phyloP scores from a whole-genome alignment of 768 basidiomycete genomes.

The Imleria badia region DNA sequence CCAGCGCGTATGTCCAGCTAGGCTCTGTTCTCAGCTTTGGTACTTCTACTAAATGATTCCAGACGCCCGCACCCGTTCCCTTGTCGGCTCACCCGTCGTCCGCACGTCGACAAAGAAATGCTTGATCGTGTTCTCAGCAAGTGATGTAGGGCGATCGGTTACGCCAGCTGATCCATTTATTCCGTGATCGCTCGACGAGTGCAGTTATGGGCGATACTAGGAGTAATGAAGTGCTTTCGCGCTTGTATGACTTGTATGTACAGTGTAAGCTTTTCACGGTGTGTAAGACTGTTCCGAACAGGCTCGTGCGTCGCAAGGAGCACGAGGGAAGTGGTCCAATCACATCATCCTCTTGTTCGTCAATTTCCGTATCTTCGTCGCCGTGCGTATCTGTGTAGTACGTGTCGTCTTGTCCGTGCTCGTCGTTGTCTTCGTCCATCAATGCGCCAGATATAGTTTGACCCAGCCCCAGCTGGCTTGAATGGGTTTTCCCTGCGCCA shows the following conservation, averaged over 20 bases:
- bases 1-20: not conserved
- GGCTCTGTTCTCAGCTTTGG: not conserved
- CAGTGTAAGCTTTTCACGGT: too few relatives aligned
- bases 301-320: constrained; percentile 20
- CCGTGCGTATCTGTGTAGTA: constrained; percentile 27
- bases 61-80: not conserved
- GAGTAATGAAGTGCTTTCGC: too few relatives aligned
- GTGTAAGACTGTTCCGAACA: constrained; percentile 12
- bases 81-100: not conserved
- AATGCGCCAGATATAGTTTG: constrained; percentile 46
- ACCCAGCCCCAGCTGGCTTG: constrained; percentile 9
- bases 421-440: constrained; percentile 39
- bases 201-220: too few relatives aligned
- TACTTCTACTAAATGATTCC: not conserved
- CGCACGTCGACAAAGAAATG: not conserved
- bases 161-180: too few relatives aligned
- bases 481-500: not conserved
- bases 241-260: too few relatives aligned
- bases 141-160: too few relatives aligned
- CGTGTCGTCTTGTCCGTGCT: constrained; percentile 17
- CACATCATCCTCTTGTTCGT: constrained; percentile 35
- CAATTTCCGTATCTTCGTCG: constrained; percentile 16
- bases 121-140: not conserved
- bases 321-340: constrained; percentile 34
- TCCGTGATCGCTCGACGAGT: too few relatives aligned